Base-by-base conservation (phyloP, 805 yeast genomes). In the Nakazawaea pomicola region DNA sequence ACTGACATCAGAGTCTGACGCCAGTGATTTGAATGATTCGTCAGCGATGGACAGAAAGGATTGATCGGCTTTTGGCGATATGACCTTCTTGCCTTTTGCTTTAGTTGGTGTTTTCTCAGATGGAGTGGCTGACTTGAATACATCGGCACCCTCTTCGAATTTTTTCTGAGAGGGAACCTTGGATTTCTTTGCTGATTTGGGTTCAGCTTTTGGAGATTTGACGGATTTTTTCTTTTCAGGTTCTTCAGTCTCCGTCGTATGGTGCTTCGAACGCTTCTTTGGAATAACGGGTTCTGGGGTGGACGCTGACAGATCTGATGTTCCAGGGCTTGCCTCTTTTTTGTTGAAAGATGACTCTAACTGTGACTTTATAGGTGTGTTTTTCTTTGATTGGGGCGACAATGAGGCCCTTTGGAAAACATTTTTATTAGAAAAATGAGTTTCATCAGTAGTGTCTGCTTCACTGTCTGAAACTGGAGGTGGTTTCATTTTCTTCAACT, bases 331-430 rank as follows among this genome's bases (percentile, higher is more conserved):
- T 24, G 28, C 10, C 3, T 24, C 28, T n/a, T 28, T n/a, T 12
- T 11, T 29, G 12, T 25, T 20, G 25, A 35, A 32, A 25, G 27
- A 12, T 23, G 18, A 24, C 16, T 18, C 40, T 11, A 18, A 33
- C 21, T 30, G 38, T 8, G 29, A 41, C 35, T 49, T 49, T 35
- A 52, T 52, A 16, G 44, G 25, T 12, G 58, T 57, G 2, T 52
- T 53, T 29, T 49, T 54, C 18, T 32, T 46, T 4, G 51, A 44
- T 8, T 33, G 45, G 6, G 62, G 56, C 14, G 61, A 52, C 4
- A 57, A 49, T 1, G 61, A 55, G 33, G 63, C 57, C 1, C 64
- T 58, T 44, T 66, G 71, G 48, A 64, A 65, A 4, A 63, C 57
- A 44, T 65, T 64, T 8, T 62, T 65, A 19, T 50, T 49, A 1